These are phyloP conservation scores for Paxillus involutus DNA, from an alignment of 768 basidiomycete species.

Conservation along the genomic window DNA sequence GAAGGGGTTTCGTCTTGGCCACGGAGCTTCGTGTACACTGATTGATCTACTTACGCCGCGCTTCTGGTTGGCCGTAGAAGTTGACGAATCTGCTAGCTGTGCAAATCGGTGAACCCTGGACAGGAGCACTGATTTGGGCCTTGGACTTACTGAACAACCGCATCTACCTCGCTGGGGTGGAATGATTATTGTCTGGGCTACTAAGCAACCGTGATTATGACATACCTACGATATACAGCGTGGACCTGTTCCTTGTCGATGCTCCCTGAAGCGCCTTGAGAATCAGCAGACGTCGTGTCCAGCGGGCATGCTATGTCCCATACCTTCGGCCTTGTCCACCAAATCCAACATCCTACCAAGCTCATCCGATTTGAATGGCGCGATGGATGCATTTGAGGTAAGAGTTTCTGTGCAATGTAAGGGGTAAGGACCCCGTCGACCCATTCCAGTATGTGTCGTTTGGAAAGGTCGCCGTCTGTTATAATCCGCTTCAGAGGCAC, in stretches of 20 bases:
- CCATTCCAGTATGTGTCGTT: background rate
- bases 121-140: background rate
- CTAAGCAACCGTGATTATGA: background rate
- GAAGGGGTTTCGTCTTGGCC: constrained; percentile 5
- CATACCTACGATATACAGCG: background rate
- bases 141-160: constrained; percentile 36
- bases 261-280: background rate
- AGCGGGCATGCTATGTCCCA: background rate
- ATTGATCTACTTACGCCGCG: constrained; percentile 47
- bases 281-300: background rate
- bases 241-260: background rate
- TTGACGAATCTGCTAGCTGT: constrained; percentile 39
- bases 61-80: constrained; percentile 45
- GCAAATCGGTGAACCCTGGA: background rate
- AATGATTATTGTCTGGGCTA: background rate
- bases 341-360: constrained; percentile 6
- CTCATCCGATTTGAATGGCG: constrained; percentile 7
- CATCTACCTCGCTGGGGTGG: constrained; percentile 42
- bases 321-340: constrained; percentile 3
- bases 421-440: background rate
- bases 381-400: constrained; percentile 3
- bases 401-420: background rate
- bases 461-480: background rate
- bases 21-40: constrained; percentile 27
- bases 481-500: background rate